Conservation (phyloP, 306 rosid species). For the Arachis stenosperma region DNA sequence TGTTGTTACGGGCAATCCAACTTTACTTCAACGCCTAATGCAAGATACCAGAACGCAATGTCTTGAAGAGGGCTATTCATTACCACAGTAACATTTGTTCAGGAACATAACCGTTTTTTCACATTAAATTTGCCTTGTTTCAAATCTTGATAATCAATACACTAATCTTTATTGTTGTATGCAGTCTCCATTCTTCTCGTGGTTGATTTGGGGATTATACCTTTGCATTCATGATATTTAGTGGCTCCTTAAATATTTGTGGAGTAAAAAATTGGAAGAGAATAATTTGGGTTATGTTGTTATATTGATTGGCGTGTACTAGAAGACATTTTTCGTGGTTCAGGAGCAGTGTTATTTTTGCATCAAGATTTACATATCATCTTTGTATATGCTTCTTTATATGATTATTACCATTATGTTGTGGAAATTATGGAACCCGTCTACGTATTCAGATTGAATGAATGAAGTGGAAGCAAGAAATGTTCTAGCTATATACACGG, state of each 20-base stretch:
- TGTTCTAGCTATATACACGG: too few relatives aligned
- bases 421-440: too few relatives aligned
- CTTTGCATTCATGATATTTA: neutral
- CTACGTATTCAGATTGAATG: too few relatives aligned
- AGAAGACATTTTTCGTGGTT: too few relatives aligned
- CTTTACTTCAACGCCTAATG: slow-evolving; percentile 68
- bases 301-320: neutral
- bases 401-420: too few relatives aligned
- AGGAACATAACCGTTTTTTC: slow-evolving; percentile 1
- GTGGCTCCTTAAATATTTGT: neutral
- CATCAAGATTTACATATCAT: neutral
- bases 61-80: slow-evolving; percentile 76
- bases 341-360: too few relatives aligned
- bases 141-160: slow-evolving; percentile 21
- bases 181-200: slow-evolving; percentile 29
- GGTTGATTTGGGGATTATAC: neutral
- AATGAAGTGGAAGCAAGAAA: too few relatives aligned
- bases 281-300: neutral
- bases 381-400: neutral
- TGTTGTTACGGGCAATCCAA: slow-evolving; percentile 80
- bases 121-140: neutral
- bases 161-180: neutral
- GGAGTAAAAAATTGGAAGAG: neutral
- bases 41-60: slow-evolving; percentile 70
- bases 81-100: slow-evolving; percentile 44